These are phyloP conservation scores for Aspergillus heteromorphus DNA, from an alignment of 495 filamentous ascomycete species.

Conservation along the genomic window DNA sequence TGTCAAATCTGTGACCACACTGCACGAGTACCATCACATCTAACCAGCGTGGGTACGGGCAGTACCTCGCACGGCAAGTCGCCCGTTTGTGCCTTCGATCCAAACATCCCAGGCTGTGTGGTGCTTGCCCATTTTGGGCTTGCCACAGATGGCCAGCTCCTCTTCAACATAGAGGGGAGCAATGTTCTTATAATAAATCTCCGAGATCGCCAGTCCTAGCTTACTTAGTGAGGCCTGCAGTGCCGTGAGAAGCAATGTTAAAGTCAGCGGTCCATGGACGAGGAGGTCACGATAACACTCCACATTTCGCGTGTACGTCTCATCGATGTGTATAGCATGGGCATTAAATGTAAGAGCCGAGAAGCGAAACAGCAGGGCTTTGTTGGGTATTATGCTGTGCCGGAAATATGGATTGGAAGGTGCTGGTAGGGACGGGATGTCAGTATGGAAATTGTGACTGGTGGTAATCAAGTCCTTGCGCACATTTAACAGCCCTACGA, in stretches of 20 bases:
- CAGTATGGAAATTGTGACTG: conserved; percentile 8
- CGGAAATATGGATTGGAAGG: conserved; percentile 49
- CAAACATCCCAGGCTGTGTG: conserved; percentile 53
- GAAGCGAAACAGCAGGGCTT: conserved; percentile 73
- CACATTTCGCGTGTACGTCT: conserved; percentile 55
- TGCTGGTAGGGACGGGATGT: conserved; percentile 21
- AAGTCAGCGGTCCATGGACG: conserved; percentile 81
- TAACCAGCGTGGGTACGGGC: conserved; percentile 10
- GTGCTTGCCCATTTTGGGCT: conserved; percentile 21
- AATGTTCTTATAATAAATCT: conserved; percentile 75
- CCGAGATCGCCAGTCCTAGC: conserved; percentile 29
- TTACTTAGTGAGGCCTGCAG: conserved; percentile 47
- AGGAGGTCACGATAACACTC: conserved; percentile 73
- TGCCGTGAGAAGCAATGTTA: conserved; percentile 65
- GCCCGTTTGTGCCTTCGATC: conserved; percentile 56
- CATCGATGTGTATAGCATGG: conserved; percentile 80
- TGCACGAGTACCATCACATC: neutral
- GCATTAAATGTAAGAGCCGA: conserved; percentile 82
- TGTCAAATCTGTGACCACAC: neutral
- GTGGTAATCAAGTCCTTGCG: conserved; percentile 10
- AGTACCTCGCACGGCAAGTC: conserved; percentile 57
- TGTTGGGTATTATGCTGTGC: conserved; percentile 56
- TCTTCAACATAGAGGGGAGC: conserved; percentile 74
- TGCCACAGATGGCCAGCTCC: conserved; percentile 54
- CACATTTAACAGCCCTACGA: conserved; percentile 35